Percentiles rank a stretch among this genome's conserved stretches.
Evolutionary conservation across 805 yeast genomes (phyloP).

Genomic region (Monosporozyma siamensis): DNA sequence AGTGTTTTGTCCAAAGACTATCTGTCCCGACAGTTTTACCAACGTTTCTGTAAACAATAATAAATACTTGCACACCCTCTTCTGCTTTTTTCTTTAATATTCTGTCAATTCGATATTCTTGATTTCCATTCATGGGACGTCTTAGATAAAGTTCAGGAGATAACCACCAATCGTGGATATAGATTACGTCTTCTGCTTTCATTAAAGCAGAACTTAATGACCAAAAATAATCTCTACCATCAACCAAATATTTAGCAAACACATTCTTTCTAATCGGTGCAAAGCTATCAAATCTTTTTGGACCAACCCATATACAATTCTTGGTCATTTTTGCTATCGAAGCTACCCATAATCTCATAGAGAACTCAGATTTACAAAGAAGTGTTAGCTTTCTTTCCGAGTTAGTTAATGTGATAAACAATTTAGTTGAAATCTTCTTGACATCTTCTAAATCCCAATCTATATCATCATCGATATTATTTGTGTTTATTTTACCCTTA

Average conservation of each 20-base stretch:
- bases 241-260: slow-evolving; percentile 95
- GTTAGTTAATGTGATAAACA: slow-evolving; percentile 53
- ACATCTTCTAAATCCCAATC: slow-evolving; percentile 19
- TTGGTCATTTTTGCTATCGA: slow-evolving; percentile 63
- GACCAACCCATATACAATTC: slow-evolving; percentile 61
- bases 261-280: slow-evolving; percentile 84
- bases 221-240: slow-evolving; percentile 94
- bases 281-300: slow-evolving; percentile 75
- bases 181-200: slow-evolving; percentile 88
- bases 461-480: slow-evolving; percentile 16
- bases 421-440: slow-evolving; percentile 43
- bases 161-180: slow-evolving; percentile 98
- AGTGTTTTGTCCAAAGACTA: slow-evolving; percentile 89
- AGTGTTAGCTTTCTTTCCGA: slow-evolving; percentile 70
- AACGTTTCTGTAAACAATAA: slow-evolving; percentile 87
- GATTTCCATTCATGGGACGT: slow-evolving; percentile 92
- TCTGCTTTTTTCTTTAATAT: slow-evolving; percentile 81
- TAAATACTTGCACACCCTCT: slow-evolving; percentile 88
- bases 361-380: slow-evolving; percentile 55
- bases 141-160: slow-evolving; percentile 89
- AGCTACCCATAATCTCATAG: slow-evolving; percentile 63
- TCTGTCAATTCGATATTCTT: slow-evolving; percentile 86
- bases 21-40: slow-evolving; percentile 90
- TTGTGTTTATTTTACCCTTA: slow-evolving; percentile 13
- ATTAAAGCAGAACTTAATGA: slow-evolving; percentile 86